A percentile compares a stretch with the other conserved stretches of the same genome.
These are phyloP conservation scores for Pseudogymnoascus sp. DNA, from an alignment of 2,329 filamentous ascomycete species.

Conservation along the genomic window DNA sequence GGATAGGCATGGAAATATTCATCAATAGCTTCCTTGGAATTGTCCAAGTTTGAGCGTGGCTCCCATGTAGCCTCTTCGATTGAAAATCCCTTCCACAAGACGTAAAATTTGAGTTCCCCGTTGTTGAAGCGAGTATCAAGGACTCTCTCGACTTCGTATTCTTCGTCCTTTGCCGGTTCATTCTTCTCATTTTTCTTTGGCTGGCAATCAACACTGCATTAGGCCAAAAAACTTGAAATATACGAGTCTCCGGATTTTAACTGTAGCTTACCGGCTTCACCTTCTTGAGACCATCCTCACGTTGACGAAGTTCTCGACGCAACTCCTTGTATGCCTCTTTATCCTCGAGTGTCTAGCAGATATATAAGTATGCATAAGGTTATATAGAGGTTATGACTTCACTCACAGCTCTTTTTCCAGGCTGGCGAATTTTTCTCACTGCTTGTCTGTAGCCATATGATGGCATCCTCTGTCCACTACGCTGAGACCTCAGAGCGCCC, in stretches of 20 bases:
- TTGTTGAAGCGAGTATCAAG: slow-evolving; percentile 14
- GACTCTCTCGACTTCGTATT: slow-evolving; percentile 17
- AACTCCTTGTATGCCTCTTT: neutral
- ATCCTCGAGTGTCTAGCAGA: neutral
- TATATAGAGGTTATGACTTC: neutral
- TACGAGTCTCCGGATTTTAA: neutral
- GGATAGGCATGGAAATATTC: neutral
- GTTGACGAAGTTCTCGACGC: neutral
- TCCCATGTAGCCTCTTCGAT: slow-evolving; percentile 17
- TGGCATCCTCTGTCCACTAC: neutral
- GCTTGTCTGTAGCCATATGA: neutral
- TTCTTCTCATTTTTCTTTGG: neutral
- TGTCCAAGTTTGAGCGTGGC: slow-evolving; percentile 15
- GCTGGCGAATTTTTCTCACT: neutral
- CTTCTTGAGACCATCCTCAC: neutral
- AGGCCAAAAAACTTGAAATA: neutral
- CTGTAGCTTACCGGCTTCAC: neutral
- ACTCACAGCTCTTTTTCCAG: neutral
- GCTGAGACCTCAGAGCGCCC: neutral
- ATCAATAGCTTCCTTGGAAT: slow-evolving; percentile 12
- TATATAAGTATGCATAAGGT: neutral
- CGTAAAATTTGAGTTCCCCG: slow-evolving; percentile 11
- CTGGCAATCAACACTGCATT: neutral
- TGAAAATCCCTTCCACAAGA: slow-evolving; percentile 18
- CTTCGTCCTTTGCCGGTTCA: neutral